Evolutionary conservation across 2,329 filamentous ascomycete species (phyloP).

Genomic region (Decorospora gaudefroyi): DNA sequence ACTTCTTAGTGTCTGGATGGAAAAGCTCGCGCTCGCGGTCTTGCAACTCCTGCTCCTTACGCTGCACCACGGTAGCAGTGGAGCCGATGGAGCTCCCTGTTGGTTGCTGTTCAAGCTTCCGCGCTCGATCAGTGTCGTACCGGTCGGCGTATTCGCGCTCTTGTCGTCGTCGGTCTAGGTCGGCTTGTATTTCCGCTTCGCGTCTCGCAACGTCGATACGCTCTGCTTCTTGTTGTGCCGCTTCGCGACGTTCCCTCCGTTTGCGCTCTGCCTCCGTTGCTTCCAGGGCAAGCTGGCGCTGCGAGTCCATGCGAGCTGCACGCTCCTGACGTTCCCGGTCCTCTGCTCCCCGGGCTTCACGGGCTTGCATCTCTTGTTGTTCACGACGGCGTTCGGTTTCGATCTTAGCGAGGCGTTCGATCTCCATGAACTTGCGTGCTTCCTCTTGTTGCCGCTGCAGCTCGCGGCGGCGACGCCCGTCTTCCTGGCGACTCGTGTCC

Average conservation of each 20-base stretch:
- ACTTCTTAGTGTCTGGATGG: slow-evolving; percentile 45
- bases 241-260: slow-evolving; percentile 31
- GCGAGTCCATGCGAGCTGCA: slow-evolving; percentile 32
- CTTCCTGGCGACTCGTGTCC: slow-evolving; percentile 11
- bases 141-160: slow-evolving; percentile 33
- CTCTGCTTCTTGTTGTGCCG: slow-evolving; percentile 36
- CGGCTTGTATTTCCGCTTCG: slow-evolving; percentile 37
- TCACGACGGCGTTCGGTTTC: slow-evolving; percentile 38
- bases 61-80: slow-evolving; percentile 38
- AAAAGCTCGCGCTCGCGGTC: slow-evolving; percentile 42
- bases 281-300: slow-evolving; percentile 29
- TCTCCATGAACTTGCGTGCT: slow-evolving; percentile 33
- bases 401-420: slow-evolving; percentile 35
- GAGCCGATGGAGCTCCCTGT: slow-evolving; percentile 39
- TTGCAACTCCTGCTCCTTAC: slow-evolving; percentile 43
- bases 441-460: slow-evolving; percentile 39
- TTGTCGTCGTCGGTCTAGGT: slow-evolving; percentile 32
- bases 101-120: slow-evolving; percentile 34
- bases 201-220: slow-evolving; percentile 31
- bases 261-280: slow-evolving; percentile 31
- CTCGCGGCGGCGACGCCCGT: slow-evolving; percentile 25
- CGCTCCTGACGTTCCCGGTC: slow-evolving; percentile 42
- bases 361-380: slow-evolving; percentile 30
- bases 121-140: slow-evolving; percentile 31
- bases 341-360: slow-evolving; percentile 35